phyloP scores from a whole-genome alignment of 805 yeast species.

The Metschnikowia rubicola region DNA sequence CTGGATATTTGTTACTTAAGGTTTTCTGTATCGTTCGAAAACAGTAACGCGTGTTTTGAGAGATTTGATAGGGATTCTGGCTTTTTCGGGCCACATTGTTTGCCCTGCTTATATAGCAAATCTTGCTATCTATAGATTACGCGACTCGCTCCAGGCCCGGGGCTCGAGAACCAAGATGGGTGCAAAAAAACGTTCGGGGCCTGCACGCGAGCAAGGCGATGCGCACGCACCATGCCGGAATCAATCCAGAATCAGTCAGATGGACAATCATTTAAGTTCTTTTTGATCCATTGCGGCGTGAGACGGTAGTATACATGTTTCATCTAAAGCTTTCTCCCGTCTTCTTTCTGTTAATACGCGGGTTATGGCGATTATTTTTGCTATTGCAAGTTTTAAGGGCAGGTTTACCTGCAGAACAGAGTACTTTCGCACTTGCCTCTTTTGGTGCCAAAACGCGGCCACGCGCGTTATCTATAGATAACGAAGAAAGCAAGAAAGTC shows the following conservation, averaged over 20 bases:
- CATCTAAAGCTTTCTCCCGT: neutral
- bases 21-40: neutral
- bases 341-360: neutral
- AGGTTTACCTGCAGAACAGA: neutral
- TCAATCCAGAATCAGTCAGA: no score
- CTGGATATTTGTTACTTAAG: no score
- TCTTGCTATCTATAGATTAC: slow-evolving; percentile 3
- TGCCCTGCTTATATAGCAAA: neutral
- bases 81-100: no score
- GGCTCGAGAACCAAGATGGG: slow-evolving; percentile 15
- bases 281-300: no score
- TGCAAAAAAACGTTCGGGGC: slow-evolving; percentile 15
- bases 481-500: neutral
- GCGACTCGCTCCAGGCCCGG: slow-evolving; percentile 2
- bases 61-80: neutral
- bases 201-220: slow-evolving; percentile 9
- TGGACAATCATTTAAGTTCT: no score
- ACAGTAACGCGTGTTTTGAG: neutral
- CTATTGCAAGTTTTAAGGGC: neutral
- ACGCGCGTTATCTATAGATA: slow-evolving; percentile 6
- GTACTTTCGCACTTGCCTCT: slow-evolving; percentile 1
- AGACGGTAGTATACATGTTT: no score
- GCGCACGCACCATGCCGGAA: neutral
- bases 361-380: neutral
- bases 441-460: slow-evolving; percentile 7